Base-by-base conservation (phyloP, 805 yeast genomes). In the Grigorovia jiainica region DNA sequence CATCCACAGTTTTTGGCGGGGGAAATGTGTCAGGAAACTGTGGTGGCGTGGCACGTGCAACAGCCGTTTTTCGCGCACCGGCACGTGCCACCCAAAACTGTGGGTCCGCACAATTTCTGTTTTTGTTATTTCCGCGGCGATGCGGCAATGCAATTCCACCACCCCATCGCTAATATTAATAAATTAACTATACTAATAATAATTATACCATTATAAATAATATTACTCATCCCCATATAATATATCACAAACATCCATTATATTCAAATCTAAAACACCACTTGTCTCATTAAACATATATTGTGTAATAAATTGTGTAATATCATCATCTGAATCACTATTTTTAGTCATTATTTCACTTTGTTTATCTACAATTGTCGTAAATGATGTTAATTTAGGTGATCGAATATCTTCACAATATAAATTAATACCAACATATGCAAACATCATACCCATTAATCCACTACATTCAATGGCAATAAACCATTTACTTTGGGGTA, bases 401-500 rank as follows among this genome's bases (percentile, higher is more conserved):
- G 95, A 82, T 50, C 78, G 69, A 13, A 78, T 71, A 55, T 90
- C 97, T n/a, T 76, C 74, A 51, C 85, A 84, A 66, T 82, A 87
- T 33, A 78, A 60, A 1, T 79, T 78, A 34, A 89, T 61, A 8
- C 79, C 85, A 2, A 82, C 66, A 58, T 89, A 90, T 0, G 72
- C 73, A 54, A 76, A 87, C 15, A 79, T 63, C 87, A 89, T 79
- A 9, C 71, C 58, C 71, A 85, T 76, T 24, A 90, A 62, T 5
- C 81, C 70, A 49, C 75, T 76, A 11, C 85, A 70, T 4, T 96
- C 95, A 2, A 84, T 60, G 1, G 86, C 83, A 29, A 84, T 57
- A 2, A 95, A 80, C 98, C 97, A 92, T 79, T 89, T 83, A 49
- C 94, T 70, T 25, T 90, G 83, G 0, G 97, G 97, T 79, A 41